Conservation (phyloP, 306 rosid genomes). For the Prunus padus region DNA sequence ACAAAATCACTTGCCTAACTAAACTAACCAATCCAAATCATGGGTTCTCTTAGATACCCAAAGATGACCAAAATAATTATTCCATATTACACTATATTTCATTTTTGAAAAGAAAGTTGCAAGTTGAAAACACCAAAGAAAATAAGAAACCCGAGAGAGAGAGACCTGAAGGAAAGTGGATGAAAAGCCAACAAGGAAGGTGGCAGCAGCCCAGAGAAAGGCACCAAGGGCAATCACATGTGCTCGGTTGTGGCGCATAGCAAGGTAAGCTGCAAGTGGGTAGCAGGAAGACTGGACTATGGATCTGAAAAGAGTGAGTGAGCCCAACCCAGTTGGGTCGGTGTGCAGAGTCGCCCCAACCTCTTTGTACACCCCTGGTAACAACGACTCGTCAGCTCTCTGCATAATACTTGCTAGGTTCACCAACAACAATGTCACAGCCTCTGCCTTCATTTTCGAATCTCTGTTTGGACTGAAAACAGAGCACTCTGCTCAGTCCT, state of each 20-base stretch:
- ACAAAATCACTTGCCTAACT: too few relatives aligned
- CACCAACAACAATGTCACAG: constrained; percentile 56
- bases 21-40: too few relatives aligned
- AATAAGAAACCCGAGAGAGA: neutral
- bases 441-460: constrained; percentile 51
- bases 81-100: neutral
- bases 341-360: constrained; percentile 65
- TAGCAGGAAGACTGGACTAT: constrained; percentile 69
- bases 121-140: neutral
- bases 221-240: constrained; percentile 72
- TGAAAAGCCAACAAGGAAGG: constrained; percentile 64
- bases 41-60: too few relatives aligned
- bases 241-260: constrained; percentile 69
- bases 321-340: constrained; percentile 78
- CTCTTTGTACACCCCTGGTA: constrained; percentile 82
- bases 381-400: constrained; percentile 68
- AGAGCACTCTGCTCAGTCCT: neutral
- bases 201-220: constrained; percentile 73
- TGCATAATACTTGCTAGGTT: constrained; percentile 73
- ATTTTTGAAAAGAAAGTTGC: too few relatives aligned
- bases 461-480: constrained; percentile 6
- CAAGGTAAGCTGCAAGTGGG: constrained; percentile 71
- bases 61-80: neutral
- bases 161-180: constrained; percentile 64
- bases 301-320: constrained; percentile 75